Conservation (phyloP, 176 grass and related monocot species). For the Oryza rufipogon region DNA sequence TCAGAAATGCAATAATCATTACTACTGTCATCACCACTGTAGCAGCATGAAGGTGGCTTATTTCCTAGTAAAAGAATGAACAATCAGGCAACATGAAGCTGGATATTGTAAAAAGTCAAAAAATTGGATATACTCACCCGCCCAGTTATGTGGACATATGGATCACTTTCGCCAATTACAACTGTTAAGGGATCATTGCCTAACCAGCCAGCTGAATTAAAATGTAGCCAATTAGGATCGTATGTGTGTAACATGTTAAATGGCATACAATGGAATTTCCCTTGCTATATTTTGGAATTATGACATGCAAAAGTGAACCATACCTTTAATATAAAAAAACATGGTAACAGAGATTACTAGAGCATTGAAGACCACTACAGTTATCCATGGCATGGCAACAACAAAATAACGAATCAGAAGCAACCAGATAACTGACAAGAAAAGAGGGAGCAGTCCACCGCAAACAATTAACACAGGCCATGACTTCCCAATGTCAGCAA, state of each 20-base stretch:
- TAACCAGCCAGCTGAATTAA: constrained; percentile 90
- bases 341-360: constrained; percentile 95
- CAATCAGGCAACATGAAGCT: constrained; percentile 36
- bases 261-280: background rate
- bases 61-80: constrained; percentile 61
- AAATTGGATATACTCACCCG: constrained; percentile 50
- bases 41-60: constrained; percentile 75
- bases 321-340: constrained; percentile 97
- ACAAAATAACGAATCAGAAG: constrained; percentile 98
- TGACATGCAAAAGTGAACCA: background rate
- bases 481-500: constrained; percentile 93
- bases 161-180: constrained; percentile 90
- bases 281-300: constrained; percentile 12
- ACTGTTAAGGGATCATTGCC: constrained; percentile 89
- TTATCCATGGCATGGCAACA: constrained; percentile 97
- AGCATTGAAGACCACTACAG: constrained; percentile 88
- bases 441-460: constrained; percentile 91
- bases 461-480: constrained; percentile 98
- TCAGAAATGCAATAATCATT: constrained; percentile 90
- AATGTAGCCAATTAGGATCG: constrained; percentile 22
- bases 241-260: constrained; percentile 14
- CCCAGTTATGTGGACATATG: constrained; percentile 85
- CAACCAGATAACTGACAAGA: constrained; percentile 87
- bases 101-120: constrained; percentile 19
- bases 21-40: constrained; percentile 88